Percentiles rank a stretch among this genome's conserved stretches.
Evolutionary conservation across 208 protist species (phyloP).

Genomic region (Trypanosoma cruzi): DNA sequence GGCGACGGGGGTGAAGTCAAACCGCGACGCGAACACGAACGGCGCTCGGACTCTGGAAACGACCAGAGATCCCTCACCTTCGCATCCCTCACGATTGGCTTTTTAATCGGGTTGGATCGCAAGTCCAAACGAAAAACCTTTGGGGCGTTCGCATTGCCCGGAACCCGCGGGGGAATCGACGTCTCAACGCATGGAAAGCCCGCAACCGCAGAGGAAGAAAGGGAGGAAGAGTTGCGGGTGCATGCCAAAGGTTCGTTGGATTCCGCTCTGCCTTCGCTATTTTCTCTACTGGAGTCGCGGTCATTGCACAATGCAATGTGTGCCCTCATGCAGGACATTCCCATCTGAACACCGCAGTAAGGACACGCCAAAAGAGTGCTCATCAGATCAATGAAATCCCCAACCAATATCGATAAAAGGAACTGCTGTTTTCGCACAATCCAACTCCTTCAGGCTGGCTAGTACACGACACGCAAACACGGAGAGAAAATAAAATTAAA

Average conservation of each 20-base stretch:
- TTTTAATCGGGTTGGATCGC: neutral
- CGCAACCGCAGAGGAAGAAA: neutral
- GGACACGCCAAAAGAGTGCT: constrained; percentile 46
- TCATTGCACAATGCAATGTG: constrained; percentile 37
- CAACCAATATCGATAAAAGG: neutral
- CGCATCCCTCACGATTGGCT: neutral
- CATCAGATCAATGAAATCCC: constrained; percentile 12
- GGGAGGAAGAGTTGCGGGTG: neutral
- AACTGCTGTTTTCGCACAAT: neutral
- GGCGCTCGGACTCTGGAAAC: neutral
- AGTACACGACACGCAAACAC: neutral
- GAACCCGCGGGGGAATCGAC: constrained; percentile 2
- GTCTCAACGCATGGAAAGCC: neutral
- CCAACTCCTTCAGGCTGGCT: neutral
- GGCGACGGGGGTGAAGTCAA: constrained; percentile 5
- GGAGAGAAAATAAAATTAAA: neutral
- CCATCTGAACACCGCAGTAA: constrained; percentile 43
- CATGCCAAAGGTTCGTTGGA: neutral
- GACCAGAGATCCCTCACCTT: neutral
- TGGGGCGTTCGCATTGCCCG: neutral
- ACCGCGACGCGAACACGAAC: neutral
- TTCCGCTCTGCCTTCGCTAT: neutral
- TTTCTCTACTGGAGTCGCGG: neutral
- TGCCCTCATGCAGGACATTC: constrained; percentile 34
- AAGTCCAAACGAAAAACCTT: constrained; percentile 14